Percentiles rank a stretch among this genome's conserved stretches.
These are phyloP conservation scores for Eucalyptus tenuipes DNA, from an alignment of 345 rosid genomes.

Conservation along the genomic window DNA sequence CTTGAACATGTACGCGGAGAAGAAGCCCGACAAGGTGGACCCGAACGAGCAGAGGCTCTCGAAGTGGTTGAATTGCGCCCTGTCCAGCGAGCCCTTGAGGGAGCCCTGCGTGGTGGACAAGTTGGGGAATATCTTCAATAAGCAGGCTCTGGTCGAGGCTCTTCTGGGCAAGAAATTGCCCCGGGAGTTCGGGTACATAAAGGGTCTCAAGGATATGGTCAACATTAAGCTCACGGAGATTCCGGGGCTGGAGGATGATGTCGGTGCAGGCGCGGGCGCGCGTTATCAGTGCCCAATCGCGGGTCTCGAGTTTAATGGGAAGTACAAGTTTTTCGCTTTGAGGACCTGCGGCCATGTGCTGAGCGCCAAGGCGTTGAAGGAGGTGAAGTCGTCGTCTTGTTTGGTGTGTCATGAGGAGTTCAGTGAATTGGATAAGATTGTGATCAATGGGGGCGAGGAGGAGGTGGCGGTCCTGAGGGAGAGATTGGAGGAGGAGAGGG, in stretches of 20 bases:
- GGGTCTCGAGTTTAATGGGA: constrained; percentile 82
- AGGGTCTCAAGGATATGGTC: constrained; percentile 77
- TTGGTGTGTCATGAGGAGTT: constrained; percentile 80
- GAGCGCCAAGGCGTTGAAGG: constrained; percentile 89
- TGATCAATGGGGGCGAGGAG: constrained; percentile 78
- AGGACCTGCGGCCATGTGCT: constrained; percentile 82
- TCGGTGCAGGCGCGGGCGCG: constrained; percentile 5
- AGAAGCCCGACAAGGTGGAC: constrained; percentile 86
- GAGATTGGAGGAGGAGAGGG: constrained; percentile 61
- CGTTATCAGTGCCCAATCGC: constrained; percentile 76
- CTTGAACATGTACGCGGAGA: constrained; percentile 93
- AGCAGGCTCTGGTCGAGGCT: constrained; percentile 70
- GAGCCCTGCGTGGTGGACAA: constrained; percentile 85
- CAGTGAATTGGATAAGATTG: constrained; percentile 51
- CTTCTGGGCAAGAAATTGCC: constrained; percentile 63
- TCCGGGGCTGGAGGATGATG: constrained; percentile 26
- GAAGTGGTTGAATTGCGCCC: constrained; percentile 76
- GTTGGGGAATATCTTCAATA: constrained; percentile 76
- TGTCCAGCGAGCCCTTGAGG: constrained; percentile 61
- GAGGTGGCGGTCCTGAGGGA: constrained; percentile 55
- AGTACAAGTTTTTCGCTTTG: constrained; percentile 60
- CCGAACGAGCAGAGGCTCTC: constrained; percentile 90
- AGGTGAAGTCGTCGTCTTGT: constrained; percentile 77
- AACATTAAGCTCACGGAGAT: constrained; percentile 43
- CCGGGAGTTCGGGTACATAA: constrained; percentile 52